phyloP scores from a whole-genome alignment of 2,329 filamentous ascomycete genomes.

The Pseudogymnoascus sp. region DNA sequence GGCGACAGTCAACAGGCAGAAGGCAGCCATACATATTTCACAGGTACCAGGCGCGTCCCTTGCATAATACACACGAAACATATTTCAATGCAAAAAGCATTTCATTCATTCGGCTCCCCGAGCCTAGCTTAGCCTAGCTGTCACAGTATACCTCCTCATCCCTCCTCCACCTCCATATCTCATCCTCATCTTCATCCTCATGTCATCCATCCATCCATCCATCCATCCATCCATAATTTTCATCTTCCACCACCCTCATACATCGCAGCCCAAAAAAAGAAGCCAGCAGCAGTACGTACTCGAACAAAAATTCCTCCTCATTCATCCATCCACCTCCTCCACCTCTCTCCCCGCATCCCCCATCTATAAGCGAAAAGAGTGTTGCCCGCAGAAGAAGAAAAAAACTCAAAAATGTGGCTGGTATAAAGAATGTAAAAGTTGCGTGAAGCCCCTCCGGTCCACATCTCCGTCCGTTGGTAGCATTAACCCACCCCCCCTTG shows the following conservation, averaged over 20 bases:
- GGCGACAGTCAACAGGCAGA: background rate
- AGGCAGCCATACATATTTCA: background rate
- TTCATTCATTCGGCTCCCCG: background rate
- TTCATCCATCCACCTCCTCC: background rate
- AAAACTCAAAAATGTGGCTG: background rate
- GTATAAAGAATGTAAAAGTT: background rate
- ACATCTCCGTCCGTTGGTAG: background rate
- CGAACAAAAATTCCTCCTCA: background rate
- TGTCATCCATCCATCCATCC: background rate
- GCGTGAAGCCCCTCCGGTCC: background rate
- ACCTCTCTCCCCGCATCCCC: background rate
- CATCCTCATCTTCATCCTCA: background rate
- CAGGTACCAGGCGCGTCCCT: background rate
- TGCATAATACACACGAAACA: background rate
- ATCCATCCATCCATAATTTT: background rate
- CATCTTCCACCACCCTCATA: background rate
- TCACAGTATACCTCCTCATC: background rate
- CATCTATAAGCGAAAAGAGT: slow-evolving; percentile 2
- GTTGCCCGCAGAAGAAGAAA: background rate
- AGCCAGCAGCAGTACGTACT: background rate
- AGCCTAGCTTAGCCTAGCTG: background rate
- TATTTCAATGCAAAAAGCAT: background rate
- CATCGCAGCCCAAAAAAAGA: background rate
- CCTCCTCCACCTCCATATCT: background rate
- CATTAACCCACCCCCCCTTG: background rate